Conservation (phyloP, 805 yeast species). For the Ogataea thermomethanolica region DNA sequence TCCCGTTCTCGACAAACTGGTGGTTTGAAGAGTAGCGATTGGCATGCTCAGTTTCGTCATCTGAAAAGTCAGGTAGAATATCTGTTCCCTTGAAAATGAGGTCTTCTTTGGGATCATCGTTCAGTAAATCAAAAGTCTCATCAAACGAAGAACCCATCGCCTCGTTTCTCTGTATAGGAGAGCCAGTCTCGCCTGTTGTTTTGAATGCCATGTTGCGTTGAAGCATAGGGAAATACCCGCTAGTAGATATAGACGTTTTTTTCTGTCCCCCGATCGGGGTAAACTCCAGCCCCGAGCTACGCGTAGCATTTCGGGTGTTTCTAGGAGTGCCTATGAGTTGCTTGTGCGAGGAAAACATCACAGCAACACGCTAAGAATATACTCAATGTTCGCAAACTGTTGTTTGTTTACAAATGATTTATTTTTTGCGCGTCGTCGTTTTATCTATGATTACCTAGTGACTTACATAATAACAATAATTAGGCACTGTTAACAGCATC, state of each 20-base stretch:
- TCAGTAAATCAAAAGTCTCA: constrained; percentile 21
- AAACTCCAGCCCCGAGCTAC: constrained; percentile 33
- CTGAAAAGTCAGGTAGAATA: constrained; percentile 24
- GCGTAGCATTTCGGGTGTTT: constrained; percentile 15
- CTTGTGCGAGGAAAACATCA: constrained; percentile 30
- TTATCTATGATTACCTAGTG: not conserved
- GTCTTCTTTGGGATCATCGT: constrained; percentile 16
- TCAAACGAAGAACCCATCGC: constrained; percentile 23
- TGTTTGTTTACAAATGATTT: constrained; percentile 9
- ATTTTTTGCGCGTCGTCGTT: constrained; percentile 11
- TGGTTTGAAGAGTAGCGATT: constrained; percentile 1
- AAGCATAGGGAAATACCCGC: constrained; percentile 15
- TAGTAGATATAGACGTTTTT: constrained; percentile 7
- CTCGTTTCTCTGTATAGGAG: constrained; percentile 13
- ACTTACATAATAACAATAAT: constrained; percentile 3
- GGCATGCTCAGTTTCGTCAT: constrained; percentile 13
- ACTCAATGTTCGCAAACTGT: constrained; percentile 6
- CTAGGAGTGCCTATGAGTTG: constrained; percentile 32
- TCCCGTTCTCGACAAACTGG: constrained; percentile 17
- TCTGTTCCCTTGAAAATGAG: constrained; percentile 26
- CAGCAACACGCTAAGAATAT: constrained; percentile 2
- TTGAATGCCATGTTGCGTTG: constrained; percentile 18
- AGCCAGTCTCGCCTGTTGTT: constrained; percentile 14
- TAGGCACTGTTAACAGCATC: constrained; percentile 28
- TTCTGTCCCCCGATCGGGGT: constrained; percentile 39